Base-by-base conservation (phyloP, 768 basidiomycete species). In the Lactifluus hygrophoroides region DNA sequence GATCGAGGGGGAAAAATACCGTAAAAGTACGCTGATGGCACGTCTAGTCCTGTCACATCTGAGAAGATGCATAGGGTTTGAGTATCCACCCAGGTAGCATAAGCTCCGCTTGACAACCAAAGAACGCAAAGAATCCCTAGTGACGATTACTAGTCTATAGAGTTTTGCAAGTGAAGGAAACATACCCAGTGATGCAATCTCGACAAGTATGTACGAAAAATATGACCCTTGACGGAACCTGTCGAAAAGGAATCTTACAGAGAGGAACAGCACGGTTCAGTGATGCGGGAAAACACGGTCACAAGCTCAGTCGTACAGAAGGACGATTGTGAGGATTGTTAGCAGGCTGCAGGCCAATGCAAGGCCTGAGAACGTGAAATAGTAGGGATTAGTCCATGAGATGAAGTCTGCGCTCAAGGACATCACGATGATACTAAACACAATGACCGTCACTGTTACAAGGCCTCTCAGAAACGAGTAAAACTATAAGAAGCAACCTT, bases 151-250 rank as follows among this genome's bases (percentile, higher is more conserved):
- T n/a, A 52, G 19, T 23, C 13, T 9, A 38, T 14, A 42, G 34
- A 30, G 25, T 28, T n/a, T 3, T 4, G 17, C 19, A 10, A 35
- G 32, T 32, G 5, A 40, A 42, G 62, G 5, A 37, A 27, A 51
- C 74, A 64, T 59, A 77, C 74, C 64, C 53, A 75, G 59, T 72
- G 71, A 75, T 14, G 17, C 45, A 16, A 77, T 30, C 59, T 77
- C 76, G 7, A 73, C 66, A 23, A 68, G 56, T 16, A 76, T 66
- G 68, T 69, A 71, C 28, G 76, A 77, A 5, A 73, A 70, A 47
- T 73, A 63, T 0, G 73, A 70, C n/a, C 72, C 75, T 19, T 64
- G 67, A 13, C 74, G 70, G 28, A 71, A 0, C 30, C 66, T 37
- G 56, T 77, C 75, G 23, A 75, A 38, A 19, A 73, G 19, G 30